These are phyloP conservation scores for Pythium insidiosum DNA, from an alignment of 352 stramenopile genomes.

Conservation along the genomic window DNA sequence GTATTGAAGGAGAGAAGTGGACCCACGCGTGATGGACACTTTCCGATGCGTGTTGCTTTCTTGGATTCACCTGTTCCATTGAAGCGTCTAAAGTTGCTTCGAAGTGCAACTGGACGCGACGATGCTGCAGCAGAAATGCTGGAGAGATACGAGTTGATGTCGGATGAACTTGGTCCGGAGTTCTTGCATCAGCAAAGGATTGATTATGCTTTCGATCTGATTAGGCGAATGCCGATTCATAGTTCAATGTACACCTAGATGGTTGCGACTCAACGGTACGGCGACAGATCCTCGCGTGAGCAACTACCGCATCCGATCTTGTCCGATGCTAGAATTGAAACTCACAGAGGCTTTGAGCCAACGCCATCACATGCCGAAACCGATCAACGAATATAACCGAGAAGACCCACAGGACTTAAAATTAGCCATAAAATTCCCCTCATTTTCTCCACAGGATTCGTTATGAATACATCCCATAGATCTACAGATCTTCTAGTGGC, in stretches of 20 bases:
- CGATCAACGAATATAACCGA: conserved; percentile 1
- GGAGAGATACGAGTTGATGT: too few species aligned
- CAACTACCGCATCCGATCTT: too few species aligned
- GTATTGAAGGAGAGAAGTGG: conserved; percentile 5
- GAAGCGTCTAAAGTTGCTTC: conserved; percentile 8
- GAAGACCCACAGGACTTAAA: conserved; percentile 1
- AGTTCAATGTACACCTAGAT: too few species aligned
- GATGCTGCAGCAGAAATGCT: conserved; percentile 7
- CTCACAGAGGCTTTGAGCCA: too few species aligned
- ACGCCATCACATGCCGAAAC: too few species aligned
- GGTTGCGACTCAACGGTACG: not conserved
- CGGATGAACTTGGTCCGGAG: conserved; percentile 9
- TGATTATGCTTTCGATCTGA: too few species aligned
- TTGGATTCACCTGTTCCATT: conserved; percentile 7
- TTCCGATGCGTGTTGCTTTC: not conserved
- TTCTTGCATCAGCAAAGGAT: conserved; percentile 9
- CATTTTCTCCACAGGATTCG: conserved; percentile 3
- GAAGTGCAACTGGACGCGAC: conserved; percentile 4
- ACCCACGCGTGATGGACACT: conserved; percentile 1
- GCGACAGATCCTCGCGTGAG: too few species aligned
- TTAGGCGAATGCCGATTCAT: too few species aligned
- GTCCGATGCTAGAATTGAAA: too few species aligned
- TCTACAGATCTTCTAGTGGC: conserved; percentile 3
- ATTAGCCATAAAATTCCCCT: conserved; percentile 2
- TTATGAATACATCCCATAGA: too few species aligned